A percentile compares a stretch with the other conserved stretches of the same genome.
phyloP scores from a whole-genome alignment of 305 asterid species.

The Solanum aculeatissimum region DNA sequence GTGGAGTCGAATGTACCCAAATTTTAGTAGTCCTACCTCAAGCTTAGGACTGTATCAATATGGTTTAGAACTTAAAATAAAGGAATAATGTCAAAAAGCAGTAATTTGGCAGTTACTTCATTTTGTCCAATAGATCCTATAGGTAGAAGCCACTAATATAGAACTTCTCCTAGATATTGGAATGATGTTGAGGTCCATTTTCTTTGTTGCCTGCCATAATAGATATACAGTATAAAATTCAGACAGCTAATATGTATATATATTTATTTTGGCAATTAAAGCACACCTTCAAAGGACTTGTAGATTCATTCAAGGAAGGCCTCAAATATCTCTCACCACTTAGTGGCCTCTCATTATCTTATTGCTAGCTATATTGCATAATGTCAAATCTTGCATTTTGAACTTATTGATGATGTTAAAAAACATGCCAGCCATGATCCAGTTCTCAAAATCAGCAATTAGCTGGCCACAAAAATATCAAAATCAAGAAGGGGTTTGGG shows the following conservation, averaged over 20 bases:
- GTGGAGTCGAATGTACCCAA: rapidly evolving
- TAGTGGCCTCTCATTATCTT: slow-evolving; percentile 1
- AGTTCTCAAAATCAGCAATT: not conserved
- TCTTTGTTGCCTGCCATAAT: not conserved
- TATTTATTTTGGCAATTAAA: not conserved
- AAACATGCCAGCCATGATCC: slow-evolving; percentile 14
- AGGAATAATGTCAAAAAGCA: not conserved
- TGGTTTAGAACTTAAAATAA: not conserved
- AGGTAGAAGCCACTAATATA: not conserved
- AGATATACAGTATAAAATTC: not conserved
- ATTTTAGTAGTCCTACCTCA: too few relatives aligned
- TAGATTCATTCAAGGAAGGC: not conserved
- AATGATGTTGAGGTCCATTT: not conserved
- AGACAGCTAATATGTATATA: not conserved
- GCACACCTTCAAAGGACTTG: not conserved
- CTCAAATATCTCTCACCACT: not conserved
- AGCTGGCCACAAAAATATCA: not conserved
- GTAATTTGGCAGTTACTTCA: not conserved
- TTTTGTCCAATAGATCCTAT: not conserved
- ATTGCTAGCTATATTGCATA: not conserved
- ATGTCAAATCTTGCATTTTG: not conserved
- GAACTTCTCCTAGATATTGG: not conserved
- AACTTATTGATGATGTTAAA: not conserved
- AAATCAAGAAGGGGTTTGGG: not conserved
- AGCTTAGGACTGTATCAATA: not conserved